Conservation (phyloP, 805 yeast genomes). For the Komagataella populi region DNA sequence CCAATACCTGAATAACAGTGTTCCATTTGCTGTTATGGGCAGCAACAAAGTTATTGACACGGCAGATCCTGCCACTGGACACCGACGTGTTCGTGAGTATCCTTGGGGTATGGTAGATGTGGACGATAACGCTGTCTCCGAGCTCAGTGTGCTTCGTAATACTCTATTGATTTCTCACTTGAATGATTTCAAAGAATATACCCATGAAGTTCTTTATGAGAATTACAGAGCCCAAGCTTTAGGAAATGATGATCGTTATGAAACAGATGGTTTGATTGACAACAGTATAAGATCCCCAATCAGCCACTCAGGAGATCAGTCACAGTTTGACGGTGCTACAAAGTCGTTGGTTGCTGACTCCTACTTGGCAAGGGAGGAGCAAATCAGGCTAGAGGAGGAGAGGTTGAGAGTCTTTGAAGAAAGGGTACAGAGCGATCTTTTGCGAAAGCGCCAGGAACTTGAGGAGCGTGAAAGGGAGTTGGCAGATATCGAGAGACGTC, state of each 20-base stretch:
- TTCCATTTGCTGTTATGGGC: constrained; percentile 60
- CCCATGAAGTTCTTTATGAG: constrained; percentile 80
- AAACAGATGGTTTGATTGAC: background rate
- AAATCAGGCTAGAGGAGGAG: constrained; percentile 80
- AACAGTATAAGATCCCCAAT: background rate
- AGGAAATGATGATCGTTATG: constrained; percentile 6
- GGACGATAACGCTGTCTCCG: constrained; percentile 58
- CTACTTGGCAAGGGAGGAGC: constrained; percentile 54
- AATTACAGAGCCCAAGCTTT: constrained; percentile 80
- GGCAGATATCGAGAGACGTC: constrained; percentile 9
- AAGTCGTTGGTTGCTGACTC: background rate
- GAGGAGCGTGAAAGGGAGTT: constrained; percentile 22
- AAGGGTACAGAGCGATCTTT: constrained; percentile 77
- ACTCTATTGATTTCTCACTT: constrained; percentile 72
- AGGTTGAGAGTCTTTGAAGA: constrained; percentile 77
- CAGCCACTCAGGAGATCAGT: background rate
- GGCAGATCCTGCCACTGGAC: constrained; percentile 18
- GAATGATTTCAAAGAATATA: constrained; percentile 77
- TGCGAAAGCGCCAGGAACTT: constrained; percentile 69
- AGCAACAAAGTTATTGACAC: constrained; percentile 22
- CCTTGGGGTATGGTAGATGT: constrained; percentile 57
- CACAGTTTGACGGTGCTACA: background rate
- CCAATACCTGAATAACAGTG: constrained; percentile 24
- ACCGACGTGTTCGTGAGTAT: constrained; percentile 37
- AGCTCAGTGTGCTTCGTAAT: constrained; percentile 69